phyloP scores from a whole-genome alignment of 495 filamentous ascomycete species.

The Penicillium cataractarum region DNA sequence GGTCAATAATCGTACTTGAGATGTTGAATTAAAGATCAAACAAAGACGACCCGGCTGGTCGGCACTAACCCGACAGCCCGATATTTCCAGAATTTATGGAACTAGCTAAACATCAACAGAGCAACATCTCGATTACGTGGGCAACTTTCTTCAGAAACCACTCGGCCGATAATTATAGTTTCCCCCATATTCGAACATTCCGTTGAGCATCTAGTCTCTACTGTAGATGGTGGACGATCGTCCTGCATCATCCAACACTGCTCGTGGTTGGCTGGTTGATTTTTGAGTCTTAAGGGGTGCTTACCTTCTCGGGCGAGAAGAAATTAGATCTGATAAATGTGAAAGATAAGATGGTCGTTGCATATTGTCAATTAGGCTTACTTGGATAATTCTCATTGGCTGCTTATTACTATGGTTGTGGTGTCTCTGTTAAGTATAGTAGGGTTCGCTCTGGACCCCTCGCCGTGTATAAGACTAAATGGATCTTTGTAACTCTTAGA shows the following conservation, averaged over 20 bases:
- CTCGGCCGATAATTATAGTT: slow-evolving; percentile 6
- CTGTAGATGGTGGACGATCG: background rate
- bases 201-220: background rate
- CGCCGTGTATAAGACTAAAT: no score
- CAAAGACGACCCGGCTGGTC: background rate
- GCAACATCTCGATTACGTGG: background rate
- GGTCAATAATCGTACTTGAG: no score
- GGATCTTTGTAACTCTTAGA: no score
- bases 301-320: background rate
- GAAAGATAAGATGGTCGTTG: background rate
- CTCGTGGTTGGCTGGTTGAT: background rate
- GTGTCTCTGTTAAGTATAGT: no score
- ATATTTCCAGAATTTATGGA: background rate
- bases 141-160: background rate
- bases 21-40: slow-evolving; percentile 10
- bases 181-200: background rate
- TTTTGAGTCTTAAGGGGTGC: background rate
- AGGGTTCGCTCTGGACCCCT: no score
- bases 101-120: background rate
- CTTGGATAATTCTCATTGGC: no score
- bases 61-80: background rate
- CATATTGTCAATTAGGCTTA: no score
- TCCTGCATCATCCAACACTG: background rate
- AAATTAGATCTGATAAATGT: background rate
- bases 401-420: no score